Percentiles rank a stretch among this genome's conserved stretches.
These are phyloP conservation scores for Paraconiothyrium sp. DNA, from an alignment of 2,329 filamentous ascomycete species.

Conservation along the genomic window DNA sequence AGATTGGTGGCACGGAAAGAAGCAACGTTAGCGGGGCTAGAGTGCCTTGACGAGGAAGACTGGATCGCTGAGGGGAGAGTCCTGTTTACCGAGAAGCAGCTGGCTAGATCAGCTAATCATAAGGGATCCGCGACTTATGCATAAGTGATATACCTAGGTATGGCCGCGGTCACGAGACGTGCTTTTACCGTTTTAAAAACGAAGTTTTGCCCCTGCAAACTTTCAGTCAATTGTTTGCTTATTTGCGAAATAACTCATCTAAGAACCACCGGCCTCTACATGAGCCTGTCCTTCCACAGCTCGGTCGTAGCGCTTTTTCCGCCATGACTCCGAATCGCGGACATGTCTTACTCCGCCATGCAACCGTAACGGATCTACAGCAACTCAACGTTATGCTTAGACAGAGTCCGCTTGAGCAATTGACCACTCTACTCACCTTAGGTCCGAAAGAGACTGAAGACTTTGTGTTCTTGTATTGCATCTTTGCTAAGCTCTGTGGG, in stretches of 20 bases:
- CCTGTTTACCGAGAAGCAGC: conserved; percentile 1
- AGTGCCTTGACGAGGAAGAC: conserved; percentile 1
- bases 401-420: neutral
- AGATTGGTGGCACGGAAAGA: conserved; percentile 4
- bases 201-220: neutral
- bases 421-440: no score
- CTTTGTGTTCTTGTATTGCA: no score
- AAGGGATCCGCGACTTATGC: neutral
- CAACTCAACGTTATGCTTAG: neutral
- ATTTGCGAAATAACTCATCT: neutral
- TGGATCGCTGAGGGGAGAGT: neutral
- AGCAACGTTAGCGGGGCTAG: conserved; percentile 11
- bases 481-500: no score
- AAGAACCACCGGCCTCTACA: no score
- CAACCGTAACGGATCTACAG: neutral
- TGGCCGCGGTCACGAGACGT: neutral
- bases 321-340: neutral
- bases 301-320: neutral
- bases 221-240: neutral
- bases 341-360: neutral
- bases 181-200: neutral
- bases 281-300: neutral
- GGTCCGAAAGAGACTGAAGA: no score
- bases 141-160: neutral
- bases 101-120: neutral